Base-by-base conservation (phyloP, 2,329 filamentous ascomycete species). In the Biscogniauxia mediterranea region DNA sequence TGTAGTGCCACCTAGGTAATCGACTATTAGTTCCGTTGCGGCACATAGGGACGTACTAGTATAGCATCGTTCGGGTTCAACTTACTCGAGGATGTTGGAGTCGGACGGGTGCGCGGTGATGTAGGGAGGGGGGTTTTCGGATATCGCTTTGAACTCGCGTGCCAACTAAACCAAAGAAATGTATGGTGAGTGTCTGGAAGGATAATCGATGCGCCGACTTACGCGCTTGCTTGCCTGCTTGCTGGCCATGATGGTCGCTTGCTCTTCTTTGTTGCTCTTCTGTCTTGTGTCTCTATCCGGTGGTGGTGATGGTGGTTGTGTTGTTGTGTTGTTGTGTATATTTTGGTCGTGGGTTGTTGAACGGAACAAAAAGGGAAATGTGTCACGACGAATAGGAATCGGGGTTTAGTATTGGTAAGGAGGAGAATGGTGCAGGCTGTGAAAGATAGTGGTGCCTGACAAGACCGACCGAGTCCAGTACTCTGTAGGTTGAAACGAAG, bases 21-120 rank as follows among this genome's bases (percentile, higher is more conserved):
- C 60, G 53, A 52, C 23, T 62, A 71, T 46, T 46, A 46, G 38
- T n/a, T 46, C 11, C 32, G 13, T 6, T 38, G 9, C 32, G 32
- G 9, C 32, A 60, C 66, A 23, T 23, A 56, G 46, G 56, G n/a
- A n/a, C n/a, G n/a, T 56, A 5, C 5, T 42, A 19, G 26, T 49
- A 11, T 32, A 28, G n/a, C 51, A 49, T 53, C 38, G 61, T n/a
- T 28, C 56, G 52, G 60, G 54, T 23, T 23, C 5, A 5, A 76
- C 85, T 62, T 78, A 92, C 89, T 97, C 93, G 54, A 97, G 85
- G 67, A 97, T 97, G 76, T 97, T 97, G 51, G 86, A 85, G 67
- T 97, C 93, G 49, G 92, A 96, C 11, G 93, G 93, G 73, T 97
- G 93, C 15, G 93, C 93, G 56, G 86, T 83, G 70, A 97, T 96